These are phyloP conservation scores for Epichloe baconii DNA, from an alignment of 2,329 filamentous ascomycete species.

Conservation along the genomic window DNA sequence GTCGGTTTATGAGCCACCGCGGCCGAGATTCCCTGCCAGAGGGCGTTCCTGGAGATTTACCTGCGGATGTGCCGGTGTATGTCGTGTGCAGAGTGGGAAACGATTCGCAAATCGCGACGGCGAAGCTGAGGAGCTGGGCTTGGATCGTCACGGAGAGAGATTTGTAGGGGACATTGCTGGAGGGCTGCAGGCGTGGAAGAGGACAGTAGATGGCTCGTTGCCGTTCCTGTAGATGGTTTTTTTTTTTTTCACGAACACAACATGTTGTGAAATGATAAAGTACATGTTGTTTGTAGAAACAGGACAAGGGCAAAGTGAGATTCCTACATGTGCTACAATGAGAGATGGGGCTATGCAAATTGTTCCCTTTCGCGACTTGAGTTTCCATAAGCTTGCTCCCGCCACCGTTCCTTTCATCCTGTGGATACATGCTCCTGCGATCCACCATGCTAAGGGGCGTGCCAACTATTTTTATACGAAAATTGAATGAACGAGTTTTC, in stretches of 20 bases:
- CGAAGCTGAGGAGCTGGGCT: constrained; percentile 50
- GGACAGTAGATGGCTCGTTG: constrained; percentile 46
- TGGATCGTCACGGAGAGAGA: constrained; percentile 37
- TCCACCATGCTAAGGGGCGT: background rate
- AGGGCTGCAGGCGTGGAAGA: constrained; percentile 61
- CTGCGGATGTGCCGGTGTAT: constrained; percentile 44
- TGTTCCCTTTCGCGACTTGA: background rate
- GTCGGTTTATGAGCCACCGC: constrained; percentile 43
- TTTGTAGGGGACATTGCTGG: constrained; percentile 60
- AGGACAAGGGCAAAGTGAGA: background rate
- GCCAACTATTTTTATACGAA: background rate
- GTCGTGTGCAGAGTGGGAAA: constrained; percentile 65
- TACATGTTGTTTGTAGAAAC: background rate
- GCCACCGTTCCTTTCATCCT: background rate
- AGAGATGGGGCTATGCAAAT: constrained; percentile 1
- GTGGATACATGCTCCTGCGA: constrained; percentile 2
- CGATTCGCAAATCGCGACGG: constrained; percentile 60
- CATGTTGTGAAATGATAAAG: background rate
- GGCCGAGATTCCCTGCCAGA: constrained; percentile 8
- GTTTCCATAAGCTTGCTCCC: background rate
- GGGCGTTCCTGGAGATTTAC: constrained; percentile 27
- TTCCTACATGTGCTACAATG: constrained; percentile 7
- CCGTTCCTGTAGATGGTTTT: constrained; percentile 32
- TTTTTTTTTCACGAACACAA: background rate
- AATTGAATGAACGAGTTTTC: background rate